These are phyloP conservation scores for Picea abies DNA, from an alignment of 83 land plant genomes.

Conservation along the genomic window DNA sequence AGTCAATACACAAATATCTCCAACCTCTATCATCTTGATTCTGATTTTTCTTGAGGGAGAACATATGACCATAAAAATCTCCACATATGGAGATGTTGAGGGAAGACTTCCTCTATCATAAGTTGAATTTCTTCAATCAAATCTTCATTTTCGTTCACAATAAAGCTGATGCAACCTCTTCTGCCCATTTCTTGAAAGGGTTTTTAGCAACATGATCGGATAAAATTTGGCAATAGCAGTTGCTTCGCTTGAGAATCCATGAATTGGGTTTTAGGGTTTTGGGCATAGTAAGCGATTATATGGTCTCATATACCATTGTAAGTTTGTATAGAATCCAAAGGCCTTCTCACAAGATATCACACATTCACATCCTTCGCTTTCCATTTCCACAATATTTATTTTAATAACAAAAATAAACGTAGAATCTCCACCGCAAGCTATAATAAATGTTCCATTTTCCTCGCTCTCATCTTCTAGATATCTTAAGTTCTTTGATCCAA, in stretches of 20 bases:
- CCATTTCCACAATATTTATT: background rate
- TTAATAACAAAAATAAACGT: conserved; percentile 24
- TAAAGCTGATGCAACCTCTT: conserved; percentile 4
- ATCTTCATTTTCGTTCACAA: conserved; percentile 8
- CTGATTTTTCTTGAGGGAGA: conserved; percentile 46
- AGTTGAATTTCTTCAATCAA: conserved; percentile 38
- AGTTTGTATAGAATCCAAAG: conserved; percentile 31
- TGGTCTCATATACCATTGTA: background rate
- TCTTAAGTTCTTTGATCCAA: conserved; percentile 25
- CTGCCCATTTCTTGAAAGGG: conserved; percentile 19
- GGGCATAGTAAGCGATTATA: background rate
- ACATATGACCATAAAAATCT: conserved; percentile 28
- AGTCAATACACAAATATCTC: conserved; percentile 40
- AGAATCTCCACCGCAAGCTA: conserved; percentile 32
- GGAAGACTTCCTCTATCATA: conserved; percentile 39
- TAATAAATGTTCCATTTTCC: conserved; percentile 37
- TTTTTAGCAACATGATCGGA: conserved; percentile 31
- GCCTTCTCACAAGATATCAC: conserved; percentile 37
- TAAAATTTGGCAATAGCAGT: conserved; percentile 28
- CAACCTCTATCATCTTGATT: conserved; percentile 43
- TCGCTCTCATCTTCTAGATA: conserved; percentile 36
- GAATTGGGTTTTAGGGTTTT: conserved; percentile 20
- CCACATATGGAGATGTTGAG: conserved; percentile 30
- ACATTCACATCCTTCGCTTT: background rate
- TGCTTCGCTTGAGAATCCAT: conserved; percentile 26